Percentiles rank a stretch among this genome's conserved stretches.
phyloP scores from a whole-genome alignment of 345 rosid species.

The Eucalyptus decipiens region DNA sequence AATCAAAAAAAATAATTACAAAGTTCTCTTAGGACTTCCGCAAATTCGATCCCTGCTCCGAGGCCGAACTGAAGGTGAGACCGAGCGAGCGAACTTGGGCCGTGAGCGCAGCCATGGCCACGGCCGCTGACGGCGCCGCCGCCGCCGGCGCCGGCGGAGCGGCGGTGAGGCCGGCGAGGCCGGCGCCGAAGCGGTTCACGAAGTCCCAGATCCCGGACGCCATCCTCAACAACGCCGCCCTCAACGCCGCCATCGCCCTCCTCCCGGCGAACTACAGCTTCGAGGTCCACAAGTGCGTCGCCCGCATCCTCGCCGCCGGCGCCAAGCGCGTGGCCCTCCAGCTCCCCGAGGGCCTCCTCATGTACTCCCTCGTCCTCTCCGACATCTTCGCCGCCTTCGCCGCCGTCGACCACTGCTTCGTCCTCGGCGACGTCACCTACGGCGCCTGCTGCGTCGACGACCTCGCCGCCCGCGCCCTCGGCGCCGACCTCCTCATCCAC shows the following conservation, averaged over 20 bases:
- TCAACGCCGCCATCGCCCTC: conserved; percentile 70
- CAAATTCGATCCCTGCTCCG: background rate
- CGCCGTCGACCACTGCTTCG: conserved; percentile 56
- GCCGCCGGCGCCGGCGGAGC: background rate
- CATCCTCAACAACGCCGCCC: conserved; percentile 56
- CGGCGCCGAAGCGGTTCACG: conserved; percentile 68
- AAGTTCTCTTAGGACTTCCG: background rate
- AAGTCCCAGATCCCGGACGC: conserved; percentile 86
- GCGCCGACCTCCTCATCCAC: conserved; percentile 77
- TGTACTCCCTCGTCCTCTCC: conserved; percentile 81
- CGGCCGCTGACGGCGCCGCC: background rate
- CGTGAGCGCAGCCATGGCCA: background rate
- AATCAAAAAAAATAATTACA: background rate
- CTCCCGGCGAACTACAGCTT: conserved; percentile 77
- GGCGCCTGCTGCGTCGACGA: conserved; percentile 96
- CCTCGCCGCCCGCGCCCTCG: conserved; percentile 59
- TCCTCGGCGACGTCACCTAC: conserved; percentile 85
- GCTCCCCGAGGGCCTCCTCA: conserved; percentile 85
- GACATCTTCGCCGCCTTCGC: conserved; percentile 73
- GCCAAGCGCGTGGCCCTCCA: conserved; percentile 78
- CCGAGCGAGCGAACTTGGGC: background rate
- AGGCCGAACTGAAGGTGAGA: background rate
- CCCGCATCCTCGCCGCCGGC: conserved; percentile 48
- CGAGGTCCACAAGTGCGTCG: conserved; percentile 80
- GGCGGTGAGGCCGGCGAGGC: conserved; percentile 10